Evolutionary conservation across 345 rosid species (phyloP).

Genomic region (Linum tenue): DNA sequence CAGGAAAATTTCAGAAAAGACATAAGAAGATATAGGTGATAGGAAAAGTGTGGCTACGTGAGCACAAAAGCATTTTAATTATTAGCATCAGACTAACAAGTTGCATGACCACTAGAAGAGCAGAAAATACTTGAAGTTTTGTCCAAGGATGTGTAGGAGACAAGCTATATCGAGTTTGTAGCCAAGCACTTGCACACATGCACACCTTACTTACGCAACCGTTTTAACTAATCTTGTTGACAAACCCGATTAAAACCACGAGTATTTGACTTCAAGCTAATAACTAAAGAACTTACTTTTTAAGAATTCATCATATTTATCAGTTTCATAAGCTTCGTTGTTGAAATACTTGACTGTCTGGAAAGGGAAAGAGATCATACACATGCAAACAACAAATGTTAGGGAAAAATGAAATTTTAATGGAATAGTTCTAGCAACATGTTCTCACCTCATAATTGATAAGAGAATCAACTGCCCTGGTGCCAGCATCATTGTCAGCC

Average conservation of each 20-base stretch:
- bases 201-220: background rate
- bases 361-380: slow-evolving; percentile 6
- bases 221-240: background rate
- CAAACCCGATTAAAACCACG: too few relatives aligned
- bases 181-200: background rate
- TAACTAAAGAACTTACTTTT: slow-evolving; percentile 55
- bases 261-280: background rate
- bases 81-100: background rate
- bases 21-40: background rate
- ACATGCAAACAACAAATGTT: background rate
- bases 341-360: slow-evolving; percentile 98
- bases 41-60: background rate
- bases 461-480: slow-evolving; percentile 92
- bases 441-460: slow-evolving; percentile 87
- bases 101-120: background rate
- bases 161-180: too few relatives aligned
- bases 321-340: slow-evolving; percentile 79
- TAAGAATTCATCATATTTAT: slow-evolving; percentile 77
- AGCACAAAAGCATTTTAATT: too few relatives aligned
- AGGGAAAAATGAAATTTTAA: slow-evolving; percentile 1
- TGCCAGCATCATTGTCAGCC: slow-evolving; percentile 95
- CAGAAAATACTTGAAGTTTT: background rate
- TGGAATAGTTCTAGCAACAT: background rate
- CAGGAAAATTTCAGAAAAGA: slow-evolving; percentile 3
- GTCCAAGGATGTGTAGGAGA: background rate